phyloP scores from a whole-genome alignment of 805 yeast species.

The Teunomyces atbi region DNA sequence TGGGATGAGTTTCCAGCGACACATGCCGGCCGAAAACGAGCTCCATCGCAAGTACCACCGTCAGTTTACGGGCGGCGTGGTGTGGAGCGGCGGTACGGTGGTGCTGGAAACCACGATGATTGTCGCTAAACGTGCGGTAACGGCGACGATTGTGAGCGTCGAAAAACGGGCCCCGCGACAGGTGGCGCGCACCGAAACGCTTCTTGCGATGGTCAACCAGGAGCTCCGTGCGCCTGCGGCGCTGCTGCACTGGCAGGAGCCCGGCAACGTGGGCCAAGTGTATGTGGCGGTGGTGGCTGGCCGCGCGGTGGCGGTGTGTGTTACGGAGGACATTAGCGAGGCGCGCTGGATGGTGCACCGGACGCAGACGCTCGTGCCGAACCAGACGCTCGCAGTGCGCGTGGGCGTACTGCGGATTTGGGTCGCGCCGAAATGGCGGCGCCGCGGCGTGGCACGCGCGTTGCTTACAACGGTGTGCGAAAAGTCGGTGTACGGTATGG shows the following conservation, averaged over 20 bases:
- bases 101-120: slow-evolving; percentile 2
- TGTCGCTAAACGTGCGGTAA: background rate
- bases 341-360: slow-evolving; percentile 59
- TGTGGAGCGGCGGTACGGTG: slow-evolving; percentile 36
- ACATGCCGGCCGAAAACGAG: slow-evolving; percentile 40
- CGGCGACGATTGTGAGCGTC: slow-evolving; percentile 12
- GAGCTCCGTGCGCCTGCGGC: slow-evolving; percentile 57
- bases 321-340: slow-evolving; percentile 42
- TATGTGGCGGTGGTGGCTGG: slow-evolving; percentile 48
- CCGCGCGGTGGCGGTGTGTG: slow-evolving; percentile 54
- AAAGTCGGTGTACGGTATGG: slow-evolving; percentile 50
- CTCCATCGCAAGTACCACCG: slow-evolving; percentile 54
- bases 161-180: slow-evolving; percentile 7
- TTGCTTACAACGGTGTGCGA: slow-evolving; percentile 45
- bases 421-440: slow-evolving; percentile 46
- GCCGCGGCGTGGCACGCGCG: slow-evolving; percentile 48
- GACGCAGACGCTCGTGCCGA: slow-evolving; percentile 50
- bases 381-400: slow-evolving; percentile 35
- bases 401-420: slow-evolving; percentile 43
- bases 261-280: slow-evolving; percentile 24
- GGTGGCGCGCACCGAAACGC: slow-evolving; percentile 21
- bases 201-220: slow-evolving; percentile 54
- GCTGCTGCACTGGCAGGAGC: slow-evolving; percentile 29
- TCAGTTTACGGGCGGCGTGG: slow-evolving; percentile 46
- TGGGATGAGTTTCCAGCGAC: slow-evolving; percentile 51